Conservation (phyloP, 2,329 filamentous ascomycete species). For the Albifimbria verrucaria region DNA sequence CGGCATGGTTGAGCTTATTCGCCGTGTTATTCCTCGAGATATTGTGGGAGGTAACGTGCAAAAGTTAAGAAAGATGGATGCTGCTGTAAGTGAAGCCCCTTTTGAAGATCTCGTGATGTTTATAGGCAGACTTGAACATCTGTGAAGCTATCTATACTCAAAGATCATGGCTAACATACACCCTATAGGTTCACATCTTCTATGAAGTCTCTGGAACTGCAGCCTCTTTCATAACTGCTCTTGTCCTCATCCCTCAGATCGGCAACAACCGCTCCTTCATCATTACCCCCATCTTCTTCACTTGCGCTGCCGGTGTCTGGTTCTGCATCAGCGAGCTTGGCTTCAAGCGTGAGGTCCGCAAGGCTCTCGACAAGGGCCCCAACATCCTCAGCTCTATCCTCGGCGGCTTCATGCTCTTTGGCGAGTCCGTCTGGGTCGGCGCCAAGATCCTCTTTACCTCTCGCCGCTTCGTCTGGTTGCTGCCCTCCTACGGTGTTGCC, state of each 20-base stretch:
- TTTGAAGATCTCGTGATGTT: no score
- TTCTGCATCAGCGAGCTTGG: slow-evolving; percentile 41
- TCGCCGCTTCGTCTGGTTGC: slow-evolving; percentile 46
- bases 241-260: slow-evolving; percentile 45
- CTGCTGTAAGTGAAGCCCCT: slow-evolving; percentile 20
- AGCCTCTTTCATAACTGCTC: slow-evolving; percentile 44
- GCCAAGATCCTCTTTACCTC: slow-evolving; percentile 42
- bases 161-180: neutral
- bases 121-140: no score
- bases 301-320: slow-evolving; percentile 37
- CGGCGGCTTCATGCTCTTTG: slow-evolving; percentile 1
- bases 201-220: slow-evolving; percentile 46
- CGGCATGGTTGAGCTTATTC: slow-evolving; percentile 50
- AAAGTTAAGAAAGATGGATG: slow-evolving; percentile 45
- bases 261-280: slow-evolving; percentile 51
- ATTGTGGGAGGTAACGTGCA: slow-evolving; percentile 48
- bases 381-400: neutral
- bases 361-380: neutral
- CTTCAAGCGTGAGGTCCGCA: slow-evolving; percentile 17
- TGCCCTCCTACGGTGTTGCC: slow-evolving; percentile 45
- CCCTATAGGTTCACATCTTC: slow-evolving; percentile 35
- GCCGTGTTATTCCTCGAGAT: slow-evolving; percentile 47
- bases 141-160: neutral
- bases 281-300: slow-evolving; percentile 46
- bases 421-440: slow-evolving; percentile 43